Base-by-base conservation (phyloP, 2,329 filamentous ascomycete species). In the Dactylellina haptotyla region DNA sequence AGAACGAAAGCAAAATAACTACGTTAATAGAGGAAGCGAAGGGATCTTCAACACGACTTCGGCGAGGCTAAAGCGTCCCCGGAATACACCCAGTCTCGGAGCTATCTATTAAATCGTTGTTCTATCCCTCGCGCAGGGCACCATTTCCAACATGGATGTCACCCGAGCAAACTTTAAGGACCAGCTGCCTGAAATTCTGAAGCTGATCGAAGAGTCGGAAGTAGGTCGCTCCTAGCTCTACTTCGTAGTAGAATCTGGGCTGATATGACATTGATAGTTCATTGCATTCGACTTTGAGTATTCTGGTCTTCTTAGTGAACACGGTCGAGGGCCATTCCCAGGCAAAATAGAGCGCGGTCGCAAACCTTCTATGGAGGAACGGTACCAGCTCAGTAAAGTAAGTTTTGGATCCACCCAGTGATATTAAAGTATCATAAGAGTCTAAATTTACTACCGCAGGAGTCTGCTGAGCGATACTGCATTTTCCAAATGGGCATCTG, bases 401-500 rank as follows among this genome's bases (percentile, higher is more conserved):
- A 39, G 28, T 12, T 37, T 16, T 41, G 1, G n/a, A n/a, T n/a
- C n/a, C n/a, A 16, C 30, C 25, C 18, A 25, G 9, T 28, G 30
- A 34, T 14, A 6, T 20, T 46, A 46, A 23, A 20, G 10, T 18
- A 46, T 23, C 6, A 18, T 46, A 3, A 34, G n/a, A 53, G 23
- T 25, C 41, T 53, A 63, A 63, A 9, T 12, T 10, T 26, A 20
- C 30, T 45, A 14, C 18, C 6, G 46, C 28, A 75, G 67, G 64
- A 76, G 39, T 76, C 74, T 14, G 77, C 77, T 10, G 75, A 78
- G 32, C 56, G 57, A 34, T 78, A 75, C 32, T 76, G 76, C 51
- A 58, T 78, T 16, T 65, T 78, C 14, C 76, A 78, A 54, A 69
- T 78, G 48, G 77, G 77, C 10, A 53, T 78, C 23, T 78, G 76